Evolutionary conservation across 2,329 filamentous ascomycete genomes (phyloP).

Genomic region (Metarhizium brunneum): DNA sequence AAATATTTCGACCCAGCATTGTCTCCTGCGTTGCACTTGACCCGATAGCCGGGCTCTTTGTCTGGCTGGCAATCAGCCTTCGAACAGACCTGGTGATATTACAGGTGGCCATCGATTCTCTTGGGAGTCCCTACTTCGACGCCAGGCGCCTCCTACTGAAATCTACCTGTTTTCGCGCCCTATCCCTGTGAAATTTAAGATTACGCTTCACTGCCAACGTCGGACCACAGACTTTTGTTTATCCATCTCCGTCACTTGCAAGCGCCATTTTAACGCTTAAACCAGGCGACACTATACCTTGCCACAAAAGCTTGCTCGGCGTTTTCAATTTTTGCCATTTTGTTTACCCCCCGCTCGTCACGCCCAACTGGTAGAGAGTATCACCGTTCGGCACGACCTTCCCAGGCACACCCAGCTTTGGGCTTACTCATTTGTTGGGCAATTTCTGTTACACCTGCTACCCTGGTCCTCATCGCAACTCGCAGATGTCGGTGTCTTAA

Average conservation of each 20-base stretch:
- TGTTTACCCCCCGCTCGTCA: neutral
- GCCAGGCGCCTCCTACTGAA: neutral
- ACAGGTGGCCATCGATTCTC: neutral
- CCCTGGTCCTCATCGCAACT: slow-evolving; percentile 17
- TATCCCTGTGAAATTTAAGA: neutral
- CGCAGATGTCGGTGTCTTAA: slow-evolving; percentile 12
- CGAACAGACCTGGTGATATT: neutral
- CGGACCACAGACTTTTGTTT: neutral
- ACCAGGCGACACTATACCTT: neutral
- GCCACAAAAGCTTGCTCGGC: neutral
- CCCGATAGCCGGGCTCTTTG: neutral
- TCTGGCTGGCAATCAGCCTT: neutral
- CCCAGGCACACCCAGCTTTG: neutral
- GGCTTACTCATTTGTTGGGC: neutral
- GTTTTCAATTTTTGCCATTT: neutral
- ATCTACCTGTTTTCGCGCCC: neutral
- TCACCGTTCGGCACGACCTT: neutral
- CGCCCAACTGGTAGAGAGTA: neutral
- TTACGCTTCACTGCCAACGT: neutral
- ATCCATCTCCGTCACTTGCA: neutral
- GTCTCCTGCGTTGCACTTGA: neutral
- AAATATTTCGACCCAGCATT: neutral
- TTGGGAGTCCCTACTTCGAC: neutral
- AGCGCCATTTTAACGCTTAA: neutral
- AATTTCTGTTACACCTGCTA: slow-evolving; percentile 8